These are phyloP conservation scores for Paratrypanosoma confusum DNA, from an alignment of 208 protist genomes.

Conservation along the genomic window DNA sequence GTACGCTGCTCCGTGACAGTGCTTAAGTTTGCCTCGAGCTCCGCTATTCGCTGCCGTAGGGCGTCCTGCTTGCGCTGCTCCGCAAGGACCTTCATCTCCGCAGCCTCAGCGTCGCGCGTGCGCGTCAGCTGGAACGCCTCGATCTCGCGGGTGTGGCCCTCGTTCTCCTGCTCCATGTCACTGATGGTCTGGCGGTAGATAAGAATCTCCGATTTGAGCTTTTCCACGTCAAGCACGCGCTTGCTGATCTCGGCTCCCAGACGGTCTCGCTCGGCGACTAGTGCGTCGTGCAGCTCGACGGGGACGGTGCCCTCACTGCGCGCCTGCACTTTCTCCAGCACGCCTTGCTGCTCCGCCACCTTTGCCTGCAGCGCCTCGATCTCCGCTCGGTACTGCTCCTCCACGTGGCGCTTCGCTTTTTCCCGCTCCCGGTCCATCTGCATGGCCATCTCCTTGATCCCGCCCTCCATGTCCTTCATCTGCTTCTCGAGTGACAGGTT, in stretches of 20 bases:
- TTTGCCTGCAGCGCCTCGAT: slow-evolving; percentile 25
- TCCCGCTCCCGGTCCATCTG: slow-evolving; percentile 58
- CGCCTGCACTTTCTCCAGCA: slow-evolving; percentile 17
- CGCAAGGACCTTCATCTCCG: slow-evolving; percentile 31
- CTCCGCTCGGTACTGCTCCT: slow-evolving; percentile 37
- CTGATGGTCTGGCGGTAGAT: slow-evolving; percentile 78
- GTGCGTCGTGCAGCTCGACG: slow-evolving; percentile 49
- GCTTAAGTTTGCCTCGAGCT: slow-evolving; percentile 5
- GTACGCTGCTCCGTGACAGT: slow-evolving; percentile 16
- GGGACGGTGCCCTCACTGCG: slow-evolving; percentile 41
- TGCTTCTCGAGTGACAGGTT: slow-evolving; percentile 65
- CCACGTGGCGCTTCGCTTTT: slow-evolving; percentile 20
- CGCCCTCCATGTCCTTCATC: slow-evolving; percentile 77
- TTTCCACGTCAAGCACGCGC: slow-evolving; percentile 48
- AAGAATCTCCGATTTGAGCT: slow-evolving; percentile 78
- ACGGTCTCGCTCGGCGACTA: slow-evolving; percentile 35
- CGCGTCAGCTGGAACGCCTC: slow-evolving; percentile 55
- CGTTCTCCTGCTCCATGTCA: slow-evolving; percentile 71
- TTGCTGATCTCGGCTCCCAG: slow-evolving; percentile 32
- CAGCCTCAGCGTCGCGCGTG: slow-evolving; percentile 19
- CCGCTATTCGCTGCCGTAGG: slow-evolving; percentile 3
- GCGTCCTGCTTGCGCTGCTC: slow-evolving; percentile 16
- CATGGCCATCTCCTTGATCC: slow-evolving; percentile 74
- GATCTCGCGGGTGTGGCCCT: slow-evolving; percentile 73
- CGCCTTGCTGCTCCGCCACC: slow-evolving; percentile 29